These are phyloP conservation scores for Colletotrichum zoysiae DNA, from an alignment of 2,329 filamentous ascomycete species.

Conservation along the genomic window DNA sequence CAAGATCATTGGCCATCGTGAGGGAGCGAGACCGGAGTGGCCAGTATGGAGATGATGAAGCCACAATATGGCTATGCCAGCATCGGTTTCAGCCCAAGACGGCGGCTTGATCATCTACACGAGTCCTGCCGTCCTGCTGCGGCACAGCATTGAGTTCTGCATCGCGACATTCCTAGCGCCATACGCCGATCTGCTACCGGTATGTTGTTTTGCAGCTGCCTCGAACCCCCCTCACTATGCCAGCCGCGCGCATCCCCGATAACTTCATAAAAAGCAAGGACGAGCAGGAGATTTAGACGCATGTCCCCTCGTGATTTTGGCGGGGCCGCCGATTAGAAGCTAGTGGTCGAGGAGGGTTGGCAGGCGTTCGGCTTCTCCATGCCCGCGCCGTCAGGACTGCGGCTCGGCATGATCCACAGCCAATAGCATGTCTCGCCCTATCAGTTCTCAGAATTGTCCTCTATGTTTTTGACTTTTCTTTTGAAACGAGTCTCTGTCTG, in stretches of 20 bases:
- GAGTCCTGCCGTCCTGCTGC: constrained; percentile 12
- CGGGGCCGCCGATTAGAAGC: constrained; percentile 29
- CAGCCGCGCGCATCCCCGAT: constrained; percentile 23
- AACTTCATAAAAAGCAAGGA: constrained; percentile 23
- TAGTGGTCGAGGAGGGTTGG: constrained; percentile 33
- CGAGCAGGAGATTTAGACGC: constrained; percentile 1
- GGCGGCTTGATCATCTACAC: constrained; percentile 9
- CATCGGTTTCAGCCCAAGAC: constrained; percentile 33
- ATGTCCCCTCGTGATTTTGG: constrained; percentile 22
- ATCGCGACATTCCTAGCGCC: constrained; percentile 33
- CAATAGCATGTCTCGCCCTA: constrained; percentile 41
- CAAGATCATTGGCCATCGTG: constrained; percentile 5
- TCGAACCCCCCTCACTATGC: constrained; percentile 11
- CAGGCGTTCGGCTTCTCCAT: constrained; percentile 33
- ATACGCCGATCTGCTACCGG: constrained; percentile 23
- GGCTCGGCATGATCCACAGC: constrained; percentile 30
- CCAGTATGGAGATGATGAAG: constrained; percentile 25
- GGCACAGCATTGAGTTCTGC: constrained; percentile 25
- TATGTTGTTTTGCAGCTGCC: constrained; percentile 32
- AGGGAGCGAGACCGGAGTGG: constrained; percentile 37
- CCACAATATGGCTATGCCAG: constrained; percentile 31
- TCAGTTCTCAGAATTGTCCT: constrained; percentile 39
- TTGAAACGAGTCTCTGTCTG: constrained; percentile 32
- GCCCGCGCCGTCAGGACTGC: constrained; percentile 30
- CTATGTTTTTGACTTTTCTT: constrained; percentile 35